Evolutionary conservation across 148 eudicot genomes (phyloP), one percentile per base, ranked within the genome.

Genomic region (Mesembryanthemum crystallinum): DNA sequence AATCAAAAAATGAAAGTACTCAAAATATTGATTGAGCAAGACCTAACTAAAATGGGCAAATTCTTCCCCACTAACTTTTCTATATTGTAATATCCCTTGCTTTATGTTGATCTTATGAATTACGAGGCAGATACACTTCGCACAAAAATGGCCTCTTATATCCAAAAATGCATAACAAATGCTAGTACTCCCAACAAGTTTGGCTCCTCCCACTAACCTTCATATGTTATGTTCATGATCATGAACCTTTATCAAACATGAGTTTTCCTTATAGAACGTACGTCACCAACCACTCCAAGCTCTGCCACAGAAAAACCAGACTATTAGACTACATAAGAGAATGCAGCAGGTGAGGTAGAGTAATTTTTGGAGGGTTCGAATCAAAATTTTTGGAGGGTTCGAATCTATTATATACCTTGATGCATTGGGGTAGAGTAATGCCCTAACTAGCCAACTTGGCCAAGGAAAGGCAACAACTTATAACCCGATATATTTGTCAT

Each of bases 231-330:
- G 42, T 28, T 32, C 45, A 65, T 54, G 29, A 39, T 33, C 52
- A 30, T 4, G 30, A 51, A 39, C 72, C 29, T 51, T 17, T 0
- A 59, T 42, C 52, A 28, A 33, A 35, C 7, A 21, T 64, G n/a
- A 45, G 37, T 43, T 20, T 18, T 15, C 11, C 43, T 73, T 79
- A 84, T 61, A 76, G 70, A 35, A 84, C 66, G 67, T 84, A 83
- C 80, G 80, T 76, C 69, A 82, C 80, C 86, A 89, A 49, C 88
- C 91, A 86, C 81, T 87, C 83, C 87, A 89, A 59, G 77, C 89
- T 81, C 93, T 89, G 89, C 78, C 85, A 81, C 30, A 73, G 29
- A 37, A 62, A 11, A 71, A 24, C 32, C 70, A 37, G 55, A 28
- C 29, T 37, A 69, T 33, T 24, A 18, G 54, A 49, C 21, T 62